Base-by-base conservation (phyloP, 257 asterid species). In the Datura wrightii region DNA sequence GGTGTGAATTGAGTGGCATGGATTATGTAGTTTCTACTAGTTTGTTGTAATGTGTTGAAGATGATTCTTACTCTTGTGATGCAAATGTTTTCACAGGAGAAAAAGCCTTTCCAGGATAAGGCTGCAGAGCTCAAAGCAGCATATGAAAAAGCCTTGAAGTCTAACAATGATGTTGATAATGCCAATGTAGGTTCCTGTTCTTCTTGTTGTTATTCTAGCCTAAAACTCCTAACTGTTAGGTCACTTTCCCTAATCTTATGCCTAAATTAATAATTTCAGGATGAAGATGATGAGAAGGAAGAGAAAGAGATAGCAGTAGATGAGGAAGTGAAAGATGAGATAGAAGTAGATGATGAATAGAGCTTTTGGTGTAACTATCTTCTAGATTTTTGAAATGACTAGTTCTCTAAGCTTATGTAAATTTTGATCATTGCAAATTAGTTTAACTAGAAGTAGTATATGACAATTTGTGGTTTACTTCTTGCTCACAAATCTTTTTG, bases 71-170 rank as follows among this genome's bases (percentile, higher is more conserved):
- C 82, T 55, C 8, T 19, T 4, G 34, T 8, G 76, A 16, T 83
- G 59, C 19, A 4, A 34, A 11, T 85, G 65, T 16, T 36, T 55
- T 79, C 3, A 44, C 86, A 93, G 97, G 97, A 95, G 56, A 94
- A 90, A 92, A 89, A 91, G 87, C 90, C 74, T 1, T 94, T 91
- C 52, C 18, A 67, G 41, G 98, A 95, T 16, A 94, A 76, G 87
- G 99, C 97, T 10, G 94, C 95, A 44, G 95, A 94, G 89, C 94
- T 90, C 66, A 95, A 95, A 83, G 95, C 97, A 16, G 97, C 91
- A 67, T 93, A 89, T 85, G 87, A 70, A 10, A 92, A 89, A 82
- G 85, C 89, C n/a, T 42, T 55, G 48, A 87, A 86, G 84, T 86
- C 90, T 5, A 79, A 80, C 10, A 58, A 65, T 58, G 86, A 79